Percentiles rank a stretch among this genome's conserved stretches.
phyloP scores from a whole-genome alignment of 352 stramenopile genomes.

The Pythium phragmiticola region DNA sequence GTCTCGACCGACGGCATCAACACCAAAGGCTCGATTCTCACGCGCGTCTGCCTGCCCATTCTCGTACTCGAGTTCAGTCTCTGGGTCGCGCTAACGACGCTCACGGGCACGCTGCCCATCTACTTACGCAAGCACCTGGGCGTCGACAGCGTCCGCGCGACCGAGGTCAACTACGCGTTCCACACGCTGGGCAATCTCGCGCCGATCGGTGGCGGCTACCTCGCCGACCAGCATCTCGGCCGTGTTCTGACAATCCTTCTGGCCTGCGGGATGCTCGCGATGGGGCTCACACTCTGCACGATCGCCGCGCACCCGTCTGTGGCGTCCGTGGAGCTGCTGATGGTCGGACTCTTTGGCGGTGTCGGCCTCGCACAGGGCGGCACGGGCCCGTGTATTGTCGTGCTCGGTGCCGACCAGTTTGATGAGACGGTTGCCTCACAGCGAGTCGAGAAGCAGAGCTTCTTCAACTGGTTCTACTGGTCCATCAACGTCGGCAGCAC shows the following conservation, averaged over 20 bases:
- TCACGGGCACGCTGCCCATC: slow-evolving; percentile 76
- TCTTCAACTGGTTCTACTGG: slow-evolving; percentile 95
- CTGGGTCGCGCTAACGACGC: slow-evolving; percentile 69
- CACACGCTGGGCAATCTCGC: slow-evolving; percentile 82
- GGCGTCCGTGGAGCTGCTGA: slow-evolving; percentile 61
- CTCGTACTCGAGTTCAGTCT: slow-evolving; percentile 65
- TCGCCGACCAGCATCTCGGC: slow-evolving; percentile 74
- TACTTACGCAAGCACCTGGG: slow-evolving; percentile 86
- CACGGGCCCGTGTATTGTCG: slow-evolving; percentile 38
- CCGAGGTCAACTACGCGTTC: slow-evolving; percentile 80
- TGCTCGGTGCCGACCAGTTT: slow-evolving; percentile 70
- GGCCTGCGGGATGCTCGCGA: slow-evolving; percentile 71
- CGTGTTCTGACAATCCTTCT: slow-evolving; percentile 77
- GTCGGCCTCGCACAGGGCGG: slow-evolving; percentile 42
- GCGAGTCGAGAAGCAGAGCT: slow-evolving; percentile 77
- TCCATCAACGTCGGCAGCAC: slow-evolving; percentile 89
- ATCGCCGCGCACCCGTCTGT: slow-evolving; percentile 58
- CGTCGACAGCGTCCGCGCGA: slow-evolving; percentile 67
- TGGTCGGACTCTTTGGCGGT: slow-evolving; percentile 75
- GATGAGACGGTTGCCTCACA: slow-evolving; percentile 58
- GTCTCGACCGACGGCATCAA: neutral
- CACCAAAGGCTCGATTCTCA: slow-evolving; percentile 11
- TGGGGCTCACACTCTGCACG: slow-evolving; percentile 62
- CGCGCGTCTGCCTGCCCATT: slow-evolving; percentile 29
- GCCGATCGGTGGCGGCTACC: slow-evolving; percentile 74